Base-by-base conservation (phyloP, 352 stramenopile genomes). In the Pythium brachiatum region DNA sequence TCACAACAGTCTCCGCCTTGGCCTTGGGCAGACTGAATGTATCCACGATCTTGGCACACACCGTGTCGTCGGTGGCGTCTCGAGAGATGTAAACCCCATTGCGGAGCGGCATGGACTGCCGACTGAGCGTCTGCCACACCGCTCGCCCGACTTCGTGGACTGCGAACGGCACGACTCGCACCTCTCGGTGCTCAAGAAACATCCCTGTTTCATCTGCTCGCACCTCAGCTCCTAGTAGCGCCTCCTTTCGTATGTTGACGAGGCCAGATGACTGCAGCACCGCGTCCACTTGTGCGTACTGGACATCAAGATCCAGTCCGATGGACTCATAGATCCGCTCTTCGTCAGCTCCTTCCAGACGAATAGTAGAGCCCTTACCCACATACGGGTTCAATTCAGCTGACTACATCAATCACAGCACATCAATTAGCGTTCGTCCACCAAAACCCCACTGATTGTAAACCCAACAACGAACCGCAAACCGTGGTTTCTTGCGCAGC, bases 1-100 rank as follows among this genome's bases (percentile, higher is more conserved):
- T 69, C 15, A 53, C 51, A 2, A 69, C 50, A 9, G 56, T 69
- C 62, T 69, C 62, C 31, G 38, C 56, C 48, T 53, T 57, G 31
- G 53, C 36, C 50, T 61, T 69, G 20, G 62, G 52, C 34, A 81
- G 57, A 15, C 64, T 66, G 18, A 81, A 64, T 21, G 70, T 79
- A 32, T 74, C 76, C 13, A 84, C 73, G 15, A 73, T 59, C 55
- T 84, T 84, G 18, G 73, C 76, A n/a, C 60, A 67, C 12, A 84
- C 75, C 12, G 59, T 70, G 62, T 82, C 66, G 0, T 64, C 59
- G 18, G 59, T 68, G 3, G 52, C 16, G 13, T 75, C 65, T 1
- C 73, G 66, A 18, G 55, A 39, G 34, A 76, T 69, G 53, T 81
- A 84, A 15, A 73, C 68, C 6, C 76, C 76, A 26, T 74, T 73